Conservation (phyloP, 2,329 filamentous ascomycete species). For the Aspergillus eucalypticola region DNA sequence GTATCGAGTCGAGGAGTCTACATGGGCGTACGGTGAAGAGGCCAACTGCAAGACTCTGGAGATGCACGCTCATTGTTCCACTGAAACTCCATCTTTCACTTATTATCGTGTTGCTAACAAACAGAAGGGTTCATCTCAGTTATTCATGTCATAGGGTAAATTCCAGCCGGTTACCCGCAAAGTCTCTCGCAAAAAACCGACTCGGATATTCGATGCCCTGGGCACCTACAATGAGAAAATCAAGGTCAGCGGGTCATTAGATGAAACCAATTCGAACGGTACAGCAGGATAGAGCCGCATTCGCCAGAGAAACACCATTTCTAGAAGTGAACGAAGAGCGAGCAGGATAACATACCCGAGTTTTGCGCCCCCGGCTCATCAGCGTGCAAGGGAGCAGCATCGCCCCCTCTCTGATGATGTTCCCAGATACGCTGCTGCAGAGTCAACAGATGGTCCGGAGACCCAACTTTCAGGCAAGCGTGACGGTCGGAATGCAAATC, state of each 20-base stretch:
- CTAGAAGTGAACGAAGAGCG: neutral
- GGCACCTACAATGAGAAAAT: conserved; percentile 38
- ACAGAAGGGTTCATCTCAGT: neutral
- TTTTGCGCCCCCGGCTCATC: conserved; percentile 56
- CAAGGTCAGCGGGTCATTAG: neutral
- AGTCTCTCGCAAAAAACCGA: conserved; percentile 64
- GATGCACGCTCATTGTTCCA: neutral
- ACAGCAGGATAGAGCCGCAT: neutral
- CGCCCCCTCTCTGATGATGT: conserved; percentile 52
- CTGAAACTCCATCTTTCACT: neutral
- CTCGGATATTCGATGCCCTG: conserved; percentile 61
- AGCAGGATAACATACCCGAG: conserved; percentile 36
- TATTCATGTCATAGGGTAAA: conserved; percentile 47
- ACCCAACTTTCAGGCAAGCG: conserved; percentile 59
- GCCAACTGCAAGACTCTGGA: neutral
- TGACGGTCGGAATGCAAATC: conserved; percentile 51
- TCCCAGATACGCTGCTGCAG: conserved; percentile 54
- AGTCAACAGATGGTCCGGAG: conserved; percentile 48
- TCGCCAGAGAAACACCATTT: neutral
- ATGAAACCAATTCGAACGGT: neutral
- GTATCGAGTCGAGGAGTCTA: too few relatives aligned
- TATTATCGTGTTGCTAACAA: neutral
- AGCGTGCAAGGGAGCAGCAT: conserved; percentile 54
- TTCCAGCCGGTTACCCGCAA: conserved; percentile 56
- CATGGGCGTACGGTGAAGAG: too few relatives aligned